Percentiles rank a stretch among this genome's conserved stretches.
These are phyloP conservation scores for Diaporthe citri DNA, from an alignment of 2,329 filamentous ascomycete genomes.

Conservation along the genomic window DNA sequence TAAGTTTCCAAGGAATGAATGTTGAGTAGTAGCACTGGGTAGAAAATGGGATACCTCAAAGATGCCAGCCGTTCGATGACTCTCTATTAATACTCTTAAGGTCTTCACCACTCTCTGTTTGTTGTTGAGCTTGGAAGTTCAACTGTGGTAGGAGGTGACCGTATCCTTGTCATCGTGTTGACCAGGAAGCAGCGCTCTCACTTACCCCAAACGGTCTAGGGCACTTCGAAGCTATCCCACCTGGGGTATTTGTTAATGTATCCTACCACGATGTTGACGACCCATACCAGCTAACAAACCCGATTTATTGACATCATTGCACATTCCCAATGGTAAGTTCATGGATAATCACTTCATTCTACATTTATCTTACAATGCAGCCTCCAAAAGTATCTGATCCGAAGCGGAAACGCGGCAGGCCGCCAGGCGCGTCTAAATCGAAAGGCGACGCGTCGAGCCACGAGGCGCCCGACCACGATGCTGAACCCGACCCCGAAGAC, in stretches of 20 bases:
- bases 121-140: constrained; percentile 8
- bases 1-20: constrained; percentile 2
- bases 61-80: neutral
- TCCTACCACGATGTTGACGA: neutral
- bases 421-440: constrained; percentile 43
- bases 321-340: constrained; percentile 42
- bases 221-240: neutral
- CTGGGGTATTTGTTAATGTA: neutral
- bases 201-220: constrained; percentile 38
- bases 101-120: neutral
- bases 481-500: constrained; percentile 32
- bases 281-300: neutral
- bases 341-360: neutral
- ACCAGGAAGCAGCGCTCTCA: constrained; percentile 33
- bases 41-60: neutral
- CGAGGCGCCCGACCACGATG: constrained; percentile 31
- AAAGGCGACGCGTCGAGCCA: constrained; percentile 43
- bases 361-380: constrained; percentile 38
- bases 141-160: neutral
- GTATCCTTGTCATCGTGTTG: constrained; percentile 36
- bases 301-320: neutral
- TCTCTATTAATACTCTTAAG: constrained; percentile 8
- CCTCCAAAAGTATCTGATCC: constrained; percentile 45
- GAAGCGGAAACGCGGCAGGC: constrained; percentile 53
- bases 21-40: neutral